These are phyloP conservation scores for Sonneratia caseolaris DNA, from an alignment of 345 rosid species.

Conservation along the genomic window DNA sequence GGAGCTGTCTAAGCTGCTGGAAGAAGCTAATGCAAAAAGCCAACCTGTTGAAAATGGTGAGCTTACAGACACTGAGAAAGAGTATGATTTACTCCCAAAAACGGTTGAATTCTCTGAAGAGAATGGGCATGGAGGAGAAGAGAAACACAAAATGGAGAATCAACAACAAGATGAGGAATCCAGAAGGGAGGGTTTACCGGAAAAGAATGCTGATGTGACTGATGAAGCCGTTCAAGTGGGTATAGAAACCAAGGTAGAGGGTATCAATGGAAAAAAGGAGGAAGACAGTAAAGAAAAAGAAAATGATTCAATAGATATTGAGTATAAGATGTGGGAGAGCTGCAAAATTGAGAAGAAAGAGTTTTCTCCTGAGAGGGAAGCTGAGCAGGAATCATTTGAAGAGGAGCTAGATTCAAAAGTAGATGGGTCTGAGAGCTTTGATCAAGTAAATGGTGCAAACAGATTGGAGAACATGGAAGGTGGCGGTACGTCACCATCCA, in stretches of 20 bases:
- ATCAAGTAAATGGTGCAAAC: conserved; percentile 52
- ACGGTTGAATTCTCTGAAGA: conserved; percentile 91
- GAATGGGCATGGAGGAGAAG: conserved; percentile 77
- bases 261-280: conserved; percentile 44
- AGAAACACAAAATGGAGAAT: conserved; percentile 42
- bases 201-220: conserved; percentile 23
- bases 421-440: conserved; percentile 53
- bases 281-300: conserved; percentile 45
- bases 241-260: conserved; percentile 28
- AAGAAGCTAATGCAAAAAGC: conserved; percentile 59
- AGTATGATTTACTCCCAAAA: conserved; percentile 88
- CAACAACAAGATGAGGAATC: conserved; percentile 32
- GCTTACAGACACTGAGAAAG: conserved; percentile 79
- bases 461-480: conserved; percentile 48
- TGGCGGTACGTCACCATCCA: conserved; percentile 31
- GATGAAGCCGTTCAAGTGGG: conserved; percentile 16
- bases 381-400: conserved; percentile 65
- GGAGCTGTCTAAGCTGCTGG: conserved; percentile 71
- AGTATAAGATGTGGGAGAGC: conserved; percentile 98
- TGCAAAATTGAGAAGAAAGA: conserved; percentile 96
- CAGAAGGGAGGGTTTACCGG: conserved; percentile 28
- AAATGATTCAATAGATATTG: conserved; percentile 61
- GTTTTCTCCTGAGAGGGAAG: conserved; percentile 61
- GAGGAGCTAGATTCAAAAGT: conserved; percentile 63
- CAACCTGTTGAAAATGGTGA: conserved; percentile 59